Evolutionary conservation across 148 eudicot species (phyloP), one percentile per base, ranked within the genome.

Genomic region (Polygonum aviculare): DNA sequence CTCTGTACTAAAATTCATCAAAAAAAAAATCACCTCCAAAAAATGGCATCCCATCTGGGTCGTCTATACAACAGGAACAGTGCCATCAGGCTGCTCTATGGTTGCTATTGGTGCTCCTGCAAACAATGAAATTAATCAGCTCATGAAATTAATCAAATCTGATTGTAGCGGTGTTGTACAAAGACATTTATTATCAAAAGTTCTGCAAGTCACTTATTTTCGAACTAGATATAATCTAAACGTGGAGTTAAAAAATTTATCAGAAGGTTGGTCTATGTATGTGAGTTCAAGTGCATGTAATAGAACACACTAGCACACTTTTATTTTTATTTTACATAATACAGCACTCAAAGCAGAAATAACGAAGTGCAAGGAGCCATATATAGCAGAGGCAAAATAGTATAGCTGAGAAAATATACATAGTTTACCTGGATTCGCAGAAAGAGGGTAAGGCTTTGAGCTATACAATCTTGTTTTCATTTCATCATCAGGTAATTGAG

Each of bases 371-470:
- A 62, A 12, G 33, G 3, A 62, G 5, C 69, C 31, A 59, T 31
- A 62, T 62, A 59, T 31, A 62, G 69, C 9, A 3, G 69, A 33
- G 69, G 69, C 39, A 62, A 62, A 62, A 7, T 60, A 31, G 9
- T 6, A 41, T 41, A 44, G 9, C 1, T 51, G 16, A 3, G 16
- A 15, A 16, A 16, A 65, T n/a, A 59, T 44, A 60, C 39, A 54
- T 9, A 44, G 48, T 35, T 71, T 80, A 85, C 88, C 92, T 77
- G 90, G 60, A 49, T 78, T 78, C 70, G 79, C 81, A 15, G 84
- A 74, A 71, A 85, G 79, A 54, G 83, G 41, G 82, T 76, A 83
- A 55, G 85, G 77, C 54, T 79, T 78, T 19, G 86, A 69, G 57
- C 69, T 62, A 76, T 79, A 83, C 77, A 73, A 80, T 82, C 76